phyloP scores from a whole-genome alignment of 768 basidiomycete species.

The Boletus bicolor region DNA sequence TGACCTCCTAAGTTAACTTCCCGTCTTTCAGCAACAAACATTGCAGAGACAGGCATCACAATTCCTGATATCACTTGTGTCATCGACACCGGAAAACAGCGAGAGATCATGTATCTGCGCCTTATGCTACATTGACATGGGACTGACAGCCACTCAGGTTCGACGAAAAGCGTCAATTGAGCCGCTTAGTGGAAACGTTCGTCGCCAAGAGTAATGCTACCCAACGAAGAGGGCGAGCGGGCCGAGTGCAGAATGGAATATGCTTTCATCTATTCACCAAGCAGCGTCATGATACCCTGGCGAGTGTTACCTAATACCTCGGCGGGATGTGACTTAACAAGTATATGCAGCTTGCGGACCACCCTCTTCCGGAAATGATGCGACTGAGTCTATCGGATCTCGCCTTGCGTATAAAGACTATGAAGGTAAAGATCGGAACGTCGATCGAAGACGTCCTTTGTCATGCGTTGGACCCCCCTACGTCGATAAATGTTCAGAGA shows the following conservation, averaged over 20 bases:
- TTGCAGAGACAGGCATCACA: constrained; percentile 96
- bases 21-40: constrained; percentile 67
- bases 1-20: background rate
- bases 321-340: background rate
- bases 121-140: background rate
- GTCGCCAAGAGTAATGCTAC: constrained; percentile 89
- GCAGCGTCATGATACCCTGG: constrained; percentile 76
- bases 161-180: constrained; percentile 96
- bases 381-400: constrained; percentile 90
- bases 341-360: constrained; percentile 67
- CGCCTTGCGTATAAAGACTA: constrained; percentile 87
- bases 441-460: constrained; percentile 90
- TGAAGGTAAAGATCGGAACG: constrained; percentile 80
- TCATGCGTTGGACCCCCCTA: constrained; percentile 86
- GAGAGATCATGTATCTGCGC: constrained; percentile 75
- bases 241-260: constrained; percentile 83
- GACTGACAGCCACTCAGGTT: constrained; percentile 48
- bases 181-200: constrained; percentile 86
- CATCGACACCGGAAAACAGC: constrained; percentile 90
- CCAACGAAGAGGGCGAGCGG: constrained; percentile 86
- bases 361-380: constrained; percentile 94
- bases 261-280: constrained; percentile 97
- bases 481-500: constrained; percentile 80
- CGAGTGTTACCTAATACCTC: constrained; percentile 21
- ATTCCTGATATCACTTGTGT: constrained; percentile 98